Conservation (phyloP, 176 grass and related monocot species). For the Rhipidocladum racemiflorum region DNA sequence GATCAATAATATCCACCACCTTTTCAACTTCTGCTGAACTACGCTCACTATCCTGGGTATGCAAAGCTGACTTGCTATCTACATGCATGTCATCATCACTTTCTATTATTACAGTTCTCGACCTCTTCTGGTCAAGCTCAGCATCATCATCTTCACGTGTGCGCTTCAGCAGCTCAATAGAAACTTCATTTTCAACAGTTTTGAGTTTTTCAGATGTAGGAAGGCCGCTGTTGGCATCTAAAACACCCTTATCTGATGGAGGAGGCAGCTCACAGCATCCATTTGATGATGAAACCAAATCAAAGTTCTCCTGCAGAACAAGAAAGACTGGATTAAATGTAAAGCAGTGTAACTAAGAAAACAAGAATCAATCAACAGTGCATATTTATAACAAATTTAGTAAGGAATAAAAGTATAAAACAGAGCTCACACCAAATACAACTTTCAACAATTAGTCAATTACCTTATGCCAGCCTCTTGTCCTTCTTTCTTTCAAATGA, state of each 20-base stretch:
- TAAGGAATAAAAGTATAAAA: neutral
- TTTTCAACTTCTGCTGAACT: slow-evolving; percentile 47
- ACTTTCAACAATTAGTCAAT: slow-evolving; percentile 42
- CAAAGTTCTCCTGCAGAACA: slow-evolving; percentile 38
- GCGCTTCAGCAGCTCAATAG: slow-evolving; percentile 39
- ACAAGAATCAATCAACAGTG: neutral
- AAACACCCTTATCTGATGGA: slow-evolving; percentile 35
- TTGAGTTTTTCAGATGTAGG: slow-evolving; percentile 27
- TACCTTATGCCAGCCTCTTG: slow-evolving; percentile 45
- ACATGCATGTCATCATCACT: slow-evolving; percentile 67
- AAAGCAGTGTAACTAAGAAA: slow-evolving; percentile 16
- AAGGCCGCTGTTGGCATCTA: slow-evolving; percentile 23
- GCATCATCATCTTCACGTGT: slow-evolving; percentile 45
- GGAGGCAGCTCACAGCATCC: slow-evolving; percentile 28
- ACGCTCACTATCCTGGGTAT: slow-evolving; percentile 18
- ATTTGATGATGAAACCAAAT: slow-evolving; percentile 44
- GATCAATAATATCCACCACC: slow-evolving; percentile 63
- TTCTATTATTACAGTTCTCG: slow-evolving; percentile 50
- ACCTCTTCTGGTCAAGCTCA: slow-evolving; percentile 51
- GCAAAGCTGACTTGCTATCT: slow-evolving; percentile 27
- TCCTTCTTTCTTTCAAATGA: slow-evolving; percentile 63
- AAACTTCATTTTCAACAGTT: slow-evolving; percentile 34
- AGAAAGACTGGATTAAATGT: slow-evolving; percentile 25
- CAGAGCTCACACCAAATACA: neutral
- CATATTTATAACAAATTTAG: neutral